phyloP scores from a whole-genome alignment of 495 filamentous ascomycete genomes.

The Astrocystis sublimbata region DNA sequence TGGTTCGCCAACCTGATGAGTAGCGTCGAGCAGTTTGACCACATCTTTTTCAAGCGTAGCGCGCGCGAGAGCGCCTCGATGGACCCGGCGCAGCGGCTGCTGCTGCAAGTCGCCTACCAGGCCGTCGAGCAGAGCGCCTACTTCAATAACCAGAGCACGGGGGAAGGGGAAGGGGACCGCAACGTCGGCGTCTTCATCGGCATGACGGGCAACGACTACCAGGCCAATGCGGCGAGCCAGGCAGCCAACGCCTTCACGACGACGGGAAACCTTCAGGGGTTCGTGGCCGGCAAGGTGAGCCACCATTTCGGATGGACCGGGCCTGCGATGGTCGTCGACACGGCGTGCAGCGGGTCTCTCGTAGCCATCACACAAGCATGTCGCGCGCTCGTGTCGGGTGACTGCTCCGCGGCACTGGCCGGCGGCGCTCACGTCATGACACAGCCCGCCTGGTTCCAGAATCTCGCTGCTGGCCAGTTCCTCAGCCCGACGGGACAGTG shows the following conservation, averaged over 20 bases:
- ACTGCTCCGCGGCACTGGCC: conserved; percentile 38
- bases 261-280: conserved; percentile 3
- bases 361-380: conserved; percentile 42
- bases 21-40: conserved; percentile 41
- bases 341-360: conserved; percentile 49
- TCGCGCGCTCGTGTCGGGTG: conserved; percentile 36
- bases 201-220: conserved; percentile 27
- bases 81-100: conserved; percentile 47
- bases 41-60: conserved; percentile 50
- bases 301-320: conserved; percentile 54
- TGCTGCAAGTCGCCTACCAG: conserved; percentile 49
- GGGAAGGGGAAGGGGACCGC: conserved; percentile 57
- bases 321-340: conserved; percentile 50
- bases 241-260: conserved; percentile 12
- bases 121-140: conserved; percentile 41
- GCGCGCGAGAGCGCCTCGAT: conserved; percentile 42
- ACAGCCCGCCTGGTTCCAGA: conserved; percentile 14
- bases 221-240: conserved; percentile 22
- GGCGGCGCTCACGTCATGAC: conserved; percentile 28
- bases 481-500: conserved; percentile 37
- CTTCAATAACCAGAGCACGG: conserved; percentile 48
- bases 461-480: conserved; percentile 36
- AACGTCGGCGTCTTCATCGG: conserved; percentile 52
- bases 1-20: conserved; percentile 35
- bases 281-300: conserved; percentile 4